Evolutionary conservation across 176 grass and related monocot genomes (phyloP).

Genomic region (Lolium perenne): DNA sequence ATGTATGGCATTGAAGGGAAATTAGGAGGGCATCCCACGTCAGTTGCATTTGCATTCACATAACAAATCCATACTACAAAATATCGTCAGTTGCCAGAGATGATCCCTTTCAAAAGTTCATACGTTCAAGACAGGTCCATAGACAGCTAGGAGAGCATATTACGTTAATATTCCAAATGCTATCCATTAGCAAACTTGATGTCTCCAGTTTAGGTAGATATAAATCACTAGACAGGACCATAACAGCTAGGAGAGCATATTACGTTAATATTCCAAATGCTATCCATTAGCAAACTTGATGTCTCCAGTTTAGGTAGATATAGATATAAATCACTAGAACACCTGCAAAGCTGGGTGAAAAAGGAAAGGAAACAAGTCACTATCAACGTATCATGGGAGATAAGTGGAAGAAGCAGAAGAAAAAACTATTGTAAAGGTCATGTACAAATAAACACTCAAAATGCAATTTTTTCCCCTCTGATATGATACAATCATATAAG

Average conservation of each 20-base stretch:
- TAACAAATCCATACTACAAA: neutral
- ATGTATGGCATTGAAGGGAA: neutral
- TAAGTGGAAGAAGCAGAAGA: neutral
- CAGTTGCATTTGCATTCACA: neutral
- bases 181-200: neutral
- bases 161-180: neutral
- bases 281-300: neutral
- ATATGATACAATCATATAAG: neutral
- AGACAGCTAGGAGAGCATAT: neutral
- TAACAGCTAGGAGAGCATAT: neutral
- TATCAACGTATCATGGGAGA: neutral
- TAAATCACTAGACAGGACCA: neutral
- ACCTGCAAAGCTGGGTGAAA: neutral
- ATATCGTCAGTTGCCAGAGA: conserved; percentile 6
- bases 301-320: neutral
- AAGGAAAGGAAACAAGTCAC: neutral
- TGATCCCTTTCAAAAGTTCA: conserved; percentile 5
- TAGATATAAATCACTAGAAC: neutral
- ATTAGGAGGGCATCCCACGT: neutral
- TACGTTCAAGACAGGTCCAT: neutral
- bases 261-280: neutral
- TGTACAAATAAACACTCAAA: neutral
- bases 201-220: neutral
- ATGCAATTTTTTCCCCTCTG: neutral
- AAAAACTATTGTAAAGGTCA: neutral